Conservation (phyloP, 2,329 filamentous ascomycete genomes). For the Alternaria consortialis region DNA sequence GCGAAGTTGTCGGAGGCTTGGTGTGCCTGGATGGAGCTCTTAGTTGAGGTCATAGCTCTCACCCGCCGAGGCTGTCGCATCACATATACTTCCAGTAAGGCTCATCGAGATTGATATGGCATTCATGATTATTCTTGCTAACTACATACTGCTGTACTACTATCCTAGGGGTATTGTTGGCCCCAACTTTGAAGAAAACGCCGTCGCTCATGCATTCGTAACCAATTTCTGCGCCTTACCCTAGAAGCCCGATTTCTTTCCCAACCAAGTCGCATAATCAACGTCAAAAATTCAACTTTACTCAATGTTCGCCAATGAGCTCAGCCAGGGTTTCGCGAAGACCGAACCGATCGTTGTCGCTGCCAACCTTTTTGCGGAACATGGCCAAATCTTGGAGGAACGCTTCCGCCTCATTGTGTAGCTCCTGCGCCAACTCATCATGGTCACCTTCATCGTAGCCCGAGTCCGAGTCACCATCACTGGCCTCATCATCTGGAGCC, state of each 20-base stretch:
- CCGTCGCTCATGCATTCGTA: conserved; percentile 47
- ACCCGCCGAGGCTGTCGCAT: conserved; percentile 7
- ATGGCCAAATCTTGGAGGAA: conserved; percentile 81
- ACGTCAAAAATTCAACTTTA: neutral
- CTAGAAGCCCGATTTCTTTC: neutral
- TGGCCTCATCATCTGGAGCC: conserved; percentile 44
- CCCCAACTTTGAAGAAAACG: conserved; percentile 25
- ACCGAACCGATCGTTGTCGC: conserved; percentile 75
- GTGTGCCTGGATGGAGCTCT: conserved; percentile 17
- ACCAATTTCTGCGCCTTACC: conserved; percentile 15
- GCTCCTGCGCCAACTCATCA: conserved; percentile 65
- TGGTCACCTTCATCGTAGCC: conserved; percentile 69
- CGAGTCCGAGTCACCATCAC: conserved; percentile 52
- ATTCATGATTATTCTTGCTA: conserved; percentile 6
- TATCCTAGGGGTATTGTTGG: neutral
- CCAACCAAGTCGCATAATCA: neutral
- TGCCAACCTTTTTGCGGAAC: conserved; percentile 85
- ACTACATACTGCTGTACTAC: conserved; percentile 19
- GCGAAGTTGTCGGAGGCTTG: conserved; percentile 17
- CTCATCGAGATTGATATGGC: neutral
- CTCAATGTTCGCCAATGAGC: conserved; percentile 19
- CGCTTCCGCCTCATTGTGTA: conserved; percentile 86
- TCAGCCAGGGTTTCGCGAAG: conserved; percentile 33
- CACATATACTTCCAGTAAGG: neutral
- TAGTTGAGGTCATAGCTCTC: conserved; percentile 22